Evolutionary conservation across 768 basidiomycete species (phyloP).

Genomic region (Dendrothele bispora): DNA sequence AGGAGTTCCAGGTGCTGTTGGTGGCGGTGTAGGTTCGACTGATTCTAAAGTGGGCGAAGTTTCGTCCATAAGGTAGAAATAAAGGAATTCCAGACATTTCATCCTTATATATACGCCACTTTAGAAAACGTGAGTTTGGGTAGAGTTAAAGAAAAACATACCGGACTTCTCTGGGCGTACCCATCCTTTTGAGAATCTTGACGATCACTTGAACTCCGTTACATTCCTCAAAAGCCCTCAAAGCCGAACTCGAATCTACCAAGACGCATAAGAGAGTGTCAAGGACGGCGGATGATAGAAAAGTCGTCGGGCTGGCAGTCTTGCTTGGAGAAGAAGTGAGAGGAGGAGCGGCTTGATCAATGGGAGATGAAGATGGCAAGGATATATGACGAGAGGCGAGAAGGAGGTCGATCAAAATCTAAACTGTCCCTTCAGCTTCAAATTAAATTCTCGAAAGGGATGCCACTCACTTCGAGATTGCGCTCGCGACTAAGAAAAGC

Average conservation of each 20-base stretch:
- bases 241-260: slow-evolving; percentile 78
- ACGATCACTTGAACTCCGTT: slow-evolving; percentile 82
- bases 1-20: slow-evolving; percentile 16
- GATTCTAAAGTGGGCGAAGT: slow-evolving; percentile 33
- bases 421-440: not conserved
- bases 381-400: slow-evolving; percentile 67
- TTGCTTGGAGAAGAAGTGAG: slow-evolving; percentile 17
- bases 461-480: slow-evolving; percentile 59
- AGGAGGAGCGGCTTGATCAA: slow-evolving; percentile 14
- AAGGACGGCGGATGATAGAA: slow-evolving; percentile 72
- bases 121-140: not conserved
- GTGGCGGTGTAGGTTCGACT: slow-evolving; percentile 12
- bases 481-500: slow-evolving; percentile 65
- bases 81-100: slow-evolving; percentile 94
- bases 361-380: slow-evolving; percentile 26
- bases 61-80: slow-evolving; percentile 93
- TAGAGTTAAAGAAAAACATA: slow-evolving; percentile 36
- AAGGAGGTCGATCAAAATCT: slow-evolving; percentile 76
- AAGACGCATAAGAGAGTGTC: slow-evolving; percentile 86
- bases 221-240: slow-evolving; percentile 77
- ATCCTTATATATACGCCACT: slow-evolving; percentile 52
- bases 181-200: slow-evolving; percentile 83
- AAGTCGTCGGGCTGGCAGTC: slow-evolving; percentile 17
- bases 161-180: slow-evolving; percentile 87
- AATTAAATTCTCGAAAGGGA: slow-evolving; percentile 4